Evolutionary conservation across 768 basidiomycete genomes (phyloP), one percentile per base, ranked within the genome.

Genomic region (Roridomyces roridus): DNA sequence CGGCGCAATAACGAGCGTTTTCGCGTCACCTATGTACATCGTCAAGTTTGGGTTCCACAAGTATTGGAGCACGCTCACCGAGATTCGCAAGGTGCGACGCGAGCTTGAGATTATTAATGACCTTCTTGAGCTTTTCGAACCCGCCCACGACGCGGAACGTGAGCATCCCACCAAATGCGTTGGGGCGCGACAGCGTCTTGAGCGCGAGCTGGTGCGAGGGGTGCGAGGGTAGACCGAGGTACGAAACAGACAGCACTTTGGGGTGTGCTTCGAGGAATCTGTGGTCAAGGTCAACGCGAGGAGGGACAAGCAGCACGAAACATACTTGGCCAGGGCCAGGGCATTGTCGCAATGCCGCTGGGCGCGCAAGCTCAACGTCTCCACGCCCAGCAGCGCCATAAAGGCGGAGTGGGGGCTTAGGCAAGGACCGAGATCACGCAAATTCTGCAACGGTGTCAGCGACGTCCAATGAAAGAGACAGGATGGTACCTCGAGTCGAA

Each of bases 91-190:
- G 66, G 36, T 75, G 68, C 43, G 70, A 70, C 11, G 71, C 71
- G 3, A 80, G 67, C 49, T 71, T 67, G 51, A 80, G 69, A 18
- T 66, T 65, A 53, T 81, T 75, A 1, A 80, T 72, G 10, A 80
- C 69, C 8, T 63, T 58, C 39, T 65, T 62, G 1, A 72, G 74
- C 5, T 68, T 69, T 47, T 72, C 70, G 3, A 75, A 72, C 42
- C 81, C 81, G 15, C 86, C 89, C 63, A 85, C 85, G 56, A 91
- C 70, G 6, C 92, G 92, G 64, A 94, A 93, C 70, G 80, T 89
- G 49, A 94, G 71, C 63, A 94, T 80, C 18, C 91, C 91, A 5
- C 91, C 88, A 53, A 77, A 93, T 2, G 75, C 70, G 51, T 80
- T 77, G 1, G 74, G 68, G 6, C 88, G 78, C n/a, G n/a, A n/a